Conservation (phyloP, 306 rosid species). For the Glycine latifolia region DNA sequence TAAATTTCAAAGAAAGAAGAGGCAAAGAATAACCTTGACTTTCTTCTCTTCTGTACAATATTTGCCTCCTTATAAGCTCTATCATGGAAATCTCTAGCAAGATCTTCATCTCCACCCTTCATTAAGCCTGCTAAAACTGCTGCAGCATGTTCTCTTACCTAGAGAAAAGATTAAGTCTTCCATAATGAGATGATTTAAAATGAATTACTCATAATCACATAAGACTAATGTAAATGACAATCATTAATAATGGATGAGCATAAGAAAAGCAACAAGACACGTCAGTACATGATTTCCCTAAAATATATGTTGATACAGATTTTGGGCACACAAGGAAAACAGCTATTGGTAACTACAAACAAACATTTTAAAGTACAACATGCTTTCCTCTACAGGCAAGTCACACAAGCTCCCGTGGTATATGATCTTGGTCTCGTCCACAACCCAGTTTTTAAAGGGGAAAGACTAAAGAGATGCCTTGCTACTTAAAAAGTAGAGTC, state of each 20-base stretch:
- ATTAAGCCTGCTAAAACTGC: slow-evolving; percentile 97
- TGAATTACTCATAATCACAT: slow-evolving; percentile 7
- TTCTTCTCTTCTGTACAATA: slow-evolving; percentile 71
- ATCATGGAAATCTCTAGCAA: slow-evolving; percentile 83
- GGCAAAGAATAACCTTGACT: slow-evolving; percentile 63
- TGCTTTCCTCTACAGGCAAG: slow-evolving; percentile 29
- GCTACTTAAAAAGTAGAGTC: too few species aligned
- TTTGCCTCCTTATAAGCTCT: slow-evolving; percentile 79
- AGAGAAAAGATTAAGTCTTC: slow-evolving; percentile 45
- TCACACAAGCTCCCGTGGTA: slow-evolving; percentile 1
- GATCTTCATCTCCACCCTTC: slow-evolving; percentile 97
- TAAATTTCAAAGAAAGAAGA: slow-evolving; percentile 32
- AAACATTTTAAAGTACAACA: background rate
- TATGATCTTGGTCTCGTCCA: too few species aligned
- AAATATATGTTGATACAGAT: slow-evolving; percentile 24
- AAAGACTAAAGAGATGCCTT: too few species aligned
- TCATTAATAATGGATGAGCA: slow-evolving; percentile 28
- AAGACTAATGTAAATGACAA: slow-evolving; percentile 17
- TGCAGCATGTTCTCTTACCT: slow-evolving; percentile 98
- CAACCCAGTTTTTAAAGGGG: too few species aligned
- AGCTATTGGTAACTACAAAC: slow-evolving; percentile 2
- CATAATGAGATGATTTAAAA: slow-evolving; percentile 39
- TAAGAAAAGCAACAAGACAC: slow-evolving; percentile 31
- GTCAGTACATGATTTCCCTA: slow-evolving; percentile 30
- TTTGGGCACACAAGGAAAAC: slow-evolving; percentile 26